A percentile compares a stretch with the other conserved stretches of the same genome.
Evolutionary conservation across 2,329 filamentous ascomycete genomes (phyloP).

Genomic region (Phyllosticta paracitricarpa): DNA sequence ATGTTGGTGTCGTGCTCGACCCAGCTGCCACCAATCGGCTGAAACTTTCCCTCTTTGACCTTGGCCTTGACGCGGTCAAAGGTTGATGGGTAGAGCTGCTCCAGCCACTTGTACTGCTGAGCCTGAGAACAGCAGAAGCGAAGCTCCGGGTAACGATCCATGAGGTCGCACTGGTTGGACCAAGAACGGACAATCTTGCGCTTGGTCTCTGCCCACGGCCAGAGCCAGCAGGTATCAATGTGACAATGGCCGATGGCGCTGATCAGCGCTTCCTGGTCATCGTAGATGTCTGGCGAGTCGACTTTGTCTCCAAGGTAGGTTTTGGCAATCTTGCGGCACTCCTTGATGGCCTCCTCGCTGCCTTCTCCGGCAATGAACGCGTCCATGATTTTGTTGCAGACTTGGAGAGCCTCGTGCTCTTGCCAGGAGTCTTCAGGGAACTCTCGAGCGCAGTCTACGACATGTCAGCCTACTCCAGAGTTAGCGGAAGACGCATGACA

Average conservation of each 20-base stretch:
- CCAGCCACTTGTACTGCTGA: constrained; percentile 97
- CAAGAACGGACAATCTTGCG: constrained; percentile 92
- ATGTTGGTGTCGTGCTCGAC: constrained; percentile 98
- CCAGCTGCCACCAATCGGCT: constrained; percentile 95
- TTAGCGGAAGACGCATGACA: constrained; percentile 8
- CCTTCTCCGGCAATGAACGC: constrained; percentile 71
- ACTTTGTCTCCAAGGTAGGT: constrained; percentile 73
- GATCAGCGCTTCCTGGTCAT: constrained; percentile 64
- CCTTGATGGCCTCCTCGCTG: constrained; percentile 61
- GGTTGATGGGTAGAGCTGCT: constrained; percentile 75
- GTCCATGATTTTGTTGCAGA: constrained; percentile 71
- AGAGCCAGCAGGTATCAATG: constrained; percentile 97
- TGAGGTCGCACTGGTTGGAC: constrained; percentile 91
- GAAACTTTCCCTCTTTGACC: constrained; percentile 82
- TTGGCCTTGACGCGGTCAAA: constrained; percentile 87
- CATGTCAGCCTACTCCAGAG: not conserved
- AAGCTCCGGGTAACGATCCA: constrained; percentile 91
- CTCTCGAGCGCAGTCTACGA: constrained; percentile 52
- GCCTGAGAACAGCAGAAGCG: constrained; percentile 88
- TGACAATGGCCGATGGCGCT: constrained; percentile 93
- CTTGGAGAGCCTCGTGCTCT: constrained; percentile 72
- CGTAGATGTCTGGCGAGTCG: constrained; percentile 76
- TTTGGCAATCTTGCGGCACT: constrained; percentile 72
- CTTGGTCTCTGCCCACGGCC: constrained; percentile 97
- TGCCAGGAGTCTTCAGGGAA: constrained; percentile 84